These are phyloP conservation scores for Coix lacrymajobi DNA, from an alignment of 176 grass and related monocot genomes.

Conservation along the genomic window DNA sequence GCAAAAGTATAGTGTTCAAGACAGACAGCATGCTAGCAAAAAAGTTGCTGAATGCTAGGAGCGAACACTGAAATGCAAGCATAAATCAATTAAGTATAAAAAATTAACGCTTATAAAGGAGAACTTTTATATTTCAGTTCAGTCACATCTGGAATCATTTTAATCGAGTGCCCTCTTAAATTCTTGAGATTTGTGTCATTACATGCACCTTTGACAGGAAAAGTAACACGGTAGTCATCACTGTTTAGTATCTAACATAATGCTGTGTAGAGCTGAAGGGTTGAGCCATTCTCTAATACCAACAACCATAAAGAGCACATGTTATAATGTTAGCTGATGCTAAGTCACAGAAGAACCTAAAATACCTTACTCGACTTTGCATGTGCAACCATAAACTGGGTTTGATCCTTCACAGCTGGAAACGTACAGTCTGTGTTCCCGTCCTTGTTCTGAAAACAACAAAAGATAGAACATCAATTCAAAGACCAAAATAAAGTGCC, in stretches of 20 bases:
- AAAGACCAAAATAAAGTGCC: background rate
- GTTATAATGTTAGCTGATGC: background rate
- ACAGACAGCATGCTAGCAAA: background rate
- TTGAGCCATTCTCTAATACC: background rate
- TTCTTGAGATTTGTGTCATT: background rate
- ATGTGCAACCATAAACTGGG: slow-evolving; percentile 65
- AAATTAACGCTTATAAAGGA: background rate
- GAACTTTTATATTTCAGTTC: background rate
- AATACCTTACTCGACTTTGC: slow-evolving; percentile 95
- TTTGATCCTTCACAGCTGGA: slow-evolving; percentile 73
- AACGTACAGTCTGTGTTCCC: slow-evolving; percentile 76
- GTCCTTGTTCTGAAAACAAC: slow-evolving; percentile 68
- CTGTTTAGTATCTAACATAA: background rate
- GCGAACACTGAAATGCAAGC: background rate
- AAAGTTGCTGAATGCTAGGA: background rate
- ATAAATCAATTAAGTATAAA: background rate
- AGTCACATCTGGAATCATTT: background rate
- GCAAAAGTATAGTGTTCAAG: background rate
- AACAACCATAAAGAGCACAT: background rate
- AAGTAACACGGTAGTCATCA: background rate
- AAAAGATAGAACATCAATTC: slow-evolving; percentile 17
- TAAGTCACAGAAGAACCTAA: slow-evolving; percentile 5
- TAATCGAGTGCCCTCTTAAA: background rate
- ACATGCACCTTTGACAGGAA: background rate
- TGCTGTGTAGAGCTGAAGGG: background rate